Base-by-base conservation (phyloP, 345 rosid genomes). In the Sonneratia alba region DNA sequence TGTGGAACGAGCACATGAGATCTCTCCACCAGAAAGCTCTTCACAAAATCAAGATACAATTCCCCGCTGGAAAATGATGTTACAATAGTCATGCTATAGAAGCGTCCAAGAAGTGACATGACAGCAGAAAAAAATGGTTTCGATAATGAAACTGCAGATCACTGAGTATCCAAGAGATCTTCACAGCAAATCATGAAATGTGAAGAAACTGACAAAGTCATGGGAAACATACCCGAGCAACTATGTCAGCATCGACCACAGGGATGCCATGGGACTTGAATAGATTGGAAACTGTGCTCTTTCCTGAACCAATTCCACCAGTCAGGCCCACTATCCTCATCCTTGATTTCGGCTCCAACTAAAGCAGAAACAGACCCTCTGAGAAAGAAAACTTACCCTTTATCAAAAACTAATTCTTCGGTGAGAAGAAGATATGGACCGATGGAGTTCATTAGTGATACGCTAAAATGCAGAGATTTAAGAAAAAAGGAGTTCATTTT, bases 221-320 rank as follows among this genome's bases (percentile, higher is more conserved):
- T 51, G 69, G 48, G 53, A 45, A 74, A 63, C 42, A 21, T 84
- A 87, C 98, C 42, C 95, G 91, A 83, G 98, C 89, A 13, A 93
- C 83, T 38, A 89, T 16, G 72, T 93, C 97, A 51, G 92, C 93
- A 55, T 93, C 98, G 43, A 91, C 92, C 3, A 93, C 87, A 21
- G 93, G 97, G 71, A 91, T 79, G 36, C 82, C 87, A 74, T 67
- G 83, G 73, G 88, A 83, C 74, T 86, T 88, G 87, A 91, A 91
- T 75, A 88, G 87, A 70, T 88, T 86, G 49, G 96, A 89, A 55
- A 88, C 93, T 0, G 95, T 90, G 70, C 96, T 94, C 85, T 94
- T 94, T 61, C 97, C 98, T 0, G 96, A 91, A 1, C 93, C 86
- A 64, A 94, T 94, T 73, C 96, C 98, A 66, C 98, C 98, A 0